Percentiles rank a stretch among this genome's conserved stretches.
Conservation (phyloP, 768 basidiomycete species). For the Tricholoma saponaceum region DNA sequence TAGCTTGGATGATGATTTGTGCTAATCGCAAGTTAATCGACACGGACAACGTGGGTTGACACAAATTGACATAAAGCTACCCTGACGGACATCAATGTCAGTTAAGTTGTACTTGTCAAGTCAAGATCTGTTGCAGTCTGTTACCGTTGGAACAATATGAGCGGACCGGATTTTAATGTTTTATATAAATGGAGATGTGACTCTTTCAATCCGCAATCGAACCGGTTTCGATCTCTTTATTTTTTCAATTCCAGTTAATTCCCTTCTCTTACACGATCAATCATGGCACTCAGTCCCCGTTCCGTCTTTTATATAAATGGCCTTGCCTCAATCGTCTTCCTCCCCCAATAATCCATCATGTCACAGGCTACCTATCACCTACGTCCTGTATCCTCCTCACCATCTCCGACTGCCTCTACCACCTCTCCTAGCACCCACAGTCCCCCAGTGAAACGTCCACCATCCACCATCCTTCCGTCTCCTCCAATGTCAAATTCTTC, state of each 20-base stretch:
- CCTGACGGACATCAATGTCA: slow-evolving; percentile 22
- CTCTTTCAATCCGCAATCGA: slow-evolving; percentile 21
- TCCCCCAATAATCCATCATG: slow-evolving; percentile 21
- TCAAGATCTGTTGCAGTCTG: background rate
- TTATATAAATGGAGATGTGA: slow-evolving; percentile 14
- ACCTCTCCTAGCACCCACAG: slow-evolving; percentile 43
- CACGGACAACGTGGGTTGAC: slow-evolving; percentile 15
- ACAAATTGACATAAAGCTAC: slow-evolving; percentile 18
- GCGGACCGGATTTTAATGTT: slow-evolving; percentile 11
- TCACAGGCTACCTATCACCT: slow-evolving; percentile 40
- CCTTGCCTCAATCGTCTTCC: slow-evolving; percentile 1
- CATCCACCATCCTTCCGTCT: slow-evolving; percentile 18
- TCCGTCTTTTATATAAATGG: slow-evolving; percentile 25
- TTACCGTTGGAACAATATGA: slow-evolving; percentile 12
- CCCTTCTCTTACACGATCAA: slow-evolving; percentile 22
- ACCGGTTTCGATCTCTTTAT: slow-evolving; percentile 28
- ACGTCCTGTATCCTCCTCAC: slow-evolving; percentile 53
- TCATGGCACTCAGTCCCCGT: slow-evolving; percentile 20
- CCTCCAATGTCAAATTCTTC: slow-evolving; percentile 26
- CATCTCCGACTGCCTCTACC: slow-evolving; percentile 49
- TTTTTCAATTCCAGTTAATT: slow-evolving; percentile 11
- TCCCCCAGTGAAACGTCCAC: slow-evolving; percentile 27
- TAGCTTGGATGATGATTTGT: slow-evolving; percentile 8
- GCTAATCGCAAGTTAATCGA: slow-evolving; percentile 13
- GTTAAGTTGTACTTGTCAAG: background rate